phyloP scores from a whole-genome alignment of 2,329 filamentous ascomycete genomes.

The Alternaria solani region DNA sequence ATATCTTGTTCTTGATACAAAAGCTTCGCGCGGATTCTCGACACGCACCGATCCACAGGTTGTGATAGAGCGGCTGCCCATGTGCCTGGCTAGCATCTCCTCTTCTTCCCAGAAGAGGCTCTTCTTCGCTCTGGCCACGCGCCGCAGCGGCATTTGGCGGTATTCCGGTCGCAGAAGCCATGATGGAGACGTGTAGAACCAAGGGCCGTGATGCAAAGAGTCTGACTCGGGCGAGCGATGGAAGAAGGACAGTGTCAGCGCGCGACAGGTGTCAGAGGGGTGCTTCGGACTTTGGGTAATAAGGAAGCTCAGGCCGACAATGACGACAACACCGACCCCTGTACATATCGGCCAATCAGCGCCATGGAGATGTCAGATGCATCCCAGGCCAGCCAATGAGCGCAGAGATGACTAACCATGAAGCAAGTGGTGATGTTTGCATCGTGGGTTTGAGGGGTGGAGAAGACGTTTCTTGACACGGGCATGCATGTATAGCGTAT shows the following conservation, averaged over 20 bases:
- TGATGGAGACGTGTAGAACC: constrained; percentile 43
- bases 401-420: constrained; percentile 2
- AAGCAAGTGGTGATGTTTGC: constrained; percentile 21
- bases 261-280: constrained; percentile 15
- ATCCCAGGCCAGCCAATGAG: constrained; percentile 6
- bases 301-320: constrained; percentile 21
- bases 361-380: constrained; percentile 9
- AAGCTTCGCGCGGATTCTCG: neutral
- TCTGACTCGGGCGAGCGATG: neutral
- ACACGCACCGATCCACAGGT: constrained; percentile 75
- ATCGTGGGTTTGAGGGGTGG: constrained; percentile 10
- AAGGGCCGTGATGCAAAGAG: neutral
- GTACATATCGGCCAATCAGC: constrained; percentile 27
- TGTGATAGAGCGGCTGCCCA: constrained; percentile 69
- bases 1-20: neutral
- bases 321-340: constrained; percentile 29
- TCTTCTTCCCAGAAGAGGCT: constrained; percentile 73
- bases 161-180: constrained; percentile 75
- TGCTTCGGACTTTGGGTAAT: constrained; percentile 23
- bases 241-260: neutral
- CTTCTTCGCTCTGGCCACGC: constrained; percentile 62
- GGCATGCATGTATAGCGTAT: constrained; percentile 8
- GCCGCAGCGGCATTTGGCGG: constrained; percentile 59
- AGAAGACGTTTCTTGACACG: neutral
- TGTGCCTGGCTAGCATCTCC: constrained; percentile 78